These are phyloP conservation scores for Vachellia pachyceras DNA, from an alignment of 306 rosid genomes.

Conservation along the genomic window DNA sequence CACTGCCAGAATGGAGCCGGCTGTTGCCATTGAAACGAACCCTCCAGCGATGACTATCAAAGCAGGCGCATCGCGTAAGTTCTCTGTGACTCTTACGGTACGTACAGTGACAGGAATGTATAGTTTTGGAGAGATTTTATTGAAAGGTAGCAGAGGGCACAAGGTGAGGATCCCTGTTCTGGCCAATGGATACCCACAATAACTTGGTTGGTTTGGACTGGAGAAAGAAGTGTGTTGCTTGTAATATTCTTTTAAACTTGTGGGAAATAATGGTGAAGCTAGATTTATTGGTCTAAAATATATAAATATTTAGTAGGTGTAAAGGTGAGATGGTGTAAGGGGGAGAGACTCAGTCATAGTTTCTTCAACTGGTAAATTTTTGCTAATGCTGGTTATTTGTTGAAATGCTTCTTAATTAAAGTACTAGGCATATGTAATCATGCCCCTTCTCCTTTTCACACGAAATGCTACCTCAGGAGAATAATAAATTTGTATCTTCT, in stretches of 20 bases:
- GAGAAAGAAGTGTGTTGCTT: constrained; percentile 48
- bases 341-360: constrained; percentile 36
- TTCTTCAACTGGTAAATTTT: constrained; percentile 68
- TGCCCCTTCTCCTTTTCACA: constrained; percentile 17
- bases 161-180: constrained; percentile 92
- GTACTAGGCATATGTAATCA: constrained; percentile 13
- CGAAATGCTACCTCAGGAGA: not conserved
- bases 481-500: not conserved
- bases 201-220: constrained; percentile 49
- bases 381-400: constrained; percentile 52
- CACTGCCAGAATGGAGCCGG: constrained; percentile 86
- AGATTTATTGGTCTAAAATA: constrained; percentile 57
- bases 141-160: constrained; percentile 97
- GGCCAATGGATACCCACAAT: constrained; percentile 85
- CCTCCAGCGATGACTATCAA: constrained; percentile 89
- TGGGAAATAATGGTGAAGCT: constrained; percentile 72
- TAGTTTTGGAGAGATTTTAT: constrained; percentile 83
- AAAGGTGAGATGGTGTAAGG: too few relatives aligned
- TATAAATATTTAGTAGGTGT: constrained; percentile 64
- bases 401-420: constrained; percentile 21
- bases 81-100: constrained; percentile 74
- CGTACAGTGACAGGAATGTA: constrained; percentile 83
- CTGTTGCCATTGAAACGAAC: constrained; percentile 76
- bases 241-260: constrained; percentile 94
- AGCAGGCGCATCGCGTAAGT: constrained; percentile 78